Percentiles rank a stretch among this genome's conserved stretches.
Evolutionary conservation across 202 grass and related monocot species (phyloP).

Genomic region (Musa balbisiana): DNA sequence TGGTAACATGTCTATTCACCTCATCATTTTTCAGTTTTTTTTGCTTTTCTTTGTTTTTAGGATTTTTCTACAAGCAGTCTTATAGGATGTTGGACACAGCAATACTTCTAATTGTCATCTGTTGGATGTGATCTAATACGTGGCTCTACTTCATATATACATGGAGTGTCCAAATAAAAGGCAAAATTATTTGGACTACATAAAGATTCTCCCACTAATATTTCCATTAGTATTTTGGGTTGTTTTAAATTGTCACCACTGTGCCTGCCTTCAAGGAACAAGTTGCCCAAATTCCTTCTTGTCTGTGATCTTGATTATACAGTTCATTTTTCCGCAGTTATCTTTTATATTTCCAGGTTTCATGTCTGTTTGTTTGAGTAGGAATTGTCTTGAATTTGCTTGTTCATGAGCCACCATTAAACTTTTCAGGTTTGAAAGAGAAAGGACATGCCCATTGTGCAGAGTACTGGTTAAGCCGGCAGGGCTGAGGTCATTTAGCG

Average conservation of each 20-base stretch:
- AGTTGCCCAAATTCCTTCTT: not conserved
- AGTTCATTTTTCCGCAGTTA: no score
- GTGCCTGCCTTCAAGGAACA: not conserved
- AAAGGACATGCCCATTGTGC: constrained; percentile 19
- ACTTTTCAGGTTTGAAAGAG: constrained; percentile 3
- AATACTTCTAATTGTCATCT: not conserved
- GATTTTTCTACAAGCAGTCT: not conserved
- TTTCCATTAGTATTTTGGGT: not conserved
- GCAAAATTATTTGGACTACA: no score
- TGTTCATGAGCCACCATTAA: no score
- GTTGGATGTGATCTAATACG: not conserved
- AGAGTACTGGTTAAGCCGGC: constrained; percentile 1
- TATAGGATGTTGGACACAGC: not conserved
- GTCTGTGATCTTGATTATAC: not conserved
- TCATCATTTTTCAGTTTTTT: not conserved
- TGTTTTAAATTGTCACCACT: not conserved
- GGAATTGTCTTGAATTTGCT: no score
- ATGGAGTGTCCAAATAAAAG: no score
- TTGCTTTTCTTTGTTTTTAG: not conserved
- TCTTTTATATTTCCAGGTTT: no score
- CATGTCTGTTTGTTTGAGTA: no score
- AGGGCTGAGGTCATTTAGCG: constrained; percentile 2
- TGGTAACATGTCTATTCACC: not conserved
- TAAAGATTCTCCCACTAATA: no score
- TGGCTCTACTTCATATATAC: no score